Conservation (phyloP, 257 asterid species). For the Penstemon davidsonii region DNA sequence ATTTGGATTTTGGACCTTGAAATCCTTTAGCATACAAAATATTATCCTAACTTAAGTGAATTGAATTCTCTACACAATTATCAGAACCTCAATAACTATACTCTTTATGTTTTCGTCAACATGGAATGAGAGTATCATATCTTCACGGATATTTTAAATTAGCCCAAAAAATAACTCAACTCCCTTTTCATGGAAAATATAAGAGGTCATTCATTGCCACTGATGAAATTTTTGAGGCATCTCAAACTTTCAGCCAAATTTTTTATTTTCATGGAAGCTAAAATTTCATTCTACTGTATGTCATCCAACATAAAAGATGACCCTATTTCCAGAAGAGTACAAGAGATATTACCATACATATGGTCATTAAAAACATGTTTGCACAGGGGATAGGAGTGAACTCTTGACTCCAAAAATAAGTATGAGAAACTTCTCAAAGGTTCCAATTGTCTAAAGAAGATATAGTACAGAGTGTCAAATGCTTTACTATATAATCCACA, state of each 20-base stretch:
- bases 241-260: slow-evolving; percentile 1
- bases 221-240: slow-evolving; percentile 1
- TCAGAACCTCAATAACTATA: not conserved
- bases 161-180: not conserved
- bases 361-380: not conserved
- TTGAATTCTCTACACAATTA: not conserved
- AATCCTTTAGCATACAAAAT: not conserved
- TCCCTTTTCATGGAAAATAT: not conserved
- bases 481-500: not conserved
- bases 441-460: not conserved
- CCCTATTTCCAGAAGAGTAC: not conserved
- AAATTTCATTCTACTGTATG: not conserved
- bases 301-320: not conserved
- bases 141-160: not conserved
- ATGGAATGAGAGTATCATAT: not conserved
- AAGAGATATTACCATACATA: not conserved
- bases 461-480: not conserved
- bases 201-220: not conserved
- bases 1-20: not conserved
- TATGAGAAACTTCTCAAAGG: not conserved
- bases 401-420: not conserved
- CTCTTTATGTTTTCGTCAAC: slow-evolving; percentile 3
- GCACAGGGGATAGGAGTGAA: not conserved
- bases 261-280: slow-evolving; percentile 1
- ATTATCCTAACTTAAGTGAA: too few relatives aligned